Percentiles rank a stretch among this genome's conserved stretches.
Conservation (phyloP, 768 basidiomycete species). For the Mycena metata region DNA sequence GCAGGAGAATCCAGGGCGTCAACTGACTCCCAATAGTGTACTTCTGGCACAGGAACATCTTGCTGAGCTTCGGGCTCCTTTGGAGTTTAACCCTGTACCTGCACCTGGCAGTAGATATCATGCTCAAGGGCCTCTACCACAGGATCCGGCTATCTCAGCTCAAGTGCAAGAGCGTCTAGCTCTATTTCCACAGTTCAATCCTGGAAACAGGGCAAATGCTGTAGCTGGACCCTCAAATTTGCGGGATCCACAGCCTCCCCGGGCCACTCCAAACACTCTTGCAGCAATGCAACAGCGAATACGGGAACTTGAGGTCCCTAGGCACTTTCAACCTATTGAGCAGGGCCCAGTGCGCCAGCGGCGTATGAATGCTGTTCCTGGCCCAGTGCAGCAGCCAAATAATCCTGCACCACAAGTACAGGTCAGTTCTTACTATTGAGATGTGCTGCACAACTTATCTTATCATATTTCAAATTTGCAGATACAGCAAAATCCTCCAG, state of each 20-base stretch:
- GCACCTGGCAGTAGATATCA: too few relatives aligned
- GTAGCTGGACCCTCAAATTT: constrained; percentile 16
- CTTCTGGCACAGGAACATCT: background rate
- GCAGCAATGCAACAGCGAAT: background rate
- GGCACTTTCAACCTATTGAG: background rate
- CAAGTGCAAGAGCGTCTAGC: too few relatives aligned
- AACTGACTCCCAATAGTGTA: constrained; percentile 7
- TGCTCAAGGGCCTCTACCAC: too few relatives aligned
- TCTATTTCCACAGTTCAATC: background rate
- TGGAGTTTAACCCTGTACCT: background rate
- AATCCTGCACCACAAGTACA: too few relatives aligned
- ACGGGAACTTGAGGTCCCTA: background rate
- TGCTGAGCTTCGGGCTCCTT: background rate
- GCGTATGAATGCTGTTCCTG: too few relatives aligned
- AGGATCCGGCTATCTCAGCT: too few relatives aligned
- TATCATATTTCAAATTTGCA: too few relatives aligned
- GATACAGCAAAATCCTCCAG: too few relatives aligned
- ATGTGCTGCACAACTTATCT: too few relatives aligned
- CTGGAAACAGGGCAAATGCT: constrained; percentile 3
- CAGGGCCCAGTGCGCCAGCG: too few relatives aligned
- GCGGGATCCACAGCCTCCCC: background rate
- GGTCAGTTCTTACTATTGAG: too few relatives aligned
- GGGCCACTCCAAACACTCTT: background rate
- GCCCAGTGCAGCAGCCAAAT: too few relatives aligned
- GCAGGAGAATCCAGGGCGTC: background rate